Evolutionary conservation across 1,139 yeast species (phyloP).

Genomic region (Candida pseudoviswanathii): DNA sequence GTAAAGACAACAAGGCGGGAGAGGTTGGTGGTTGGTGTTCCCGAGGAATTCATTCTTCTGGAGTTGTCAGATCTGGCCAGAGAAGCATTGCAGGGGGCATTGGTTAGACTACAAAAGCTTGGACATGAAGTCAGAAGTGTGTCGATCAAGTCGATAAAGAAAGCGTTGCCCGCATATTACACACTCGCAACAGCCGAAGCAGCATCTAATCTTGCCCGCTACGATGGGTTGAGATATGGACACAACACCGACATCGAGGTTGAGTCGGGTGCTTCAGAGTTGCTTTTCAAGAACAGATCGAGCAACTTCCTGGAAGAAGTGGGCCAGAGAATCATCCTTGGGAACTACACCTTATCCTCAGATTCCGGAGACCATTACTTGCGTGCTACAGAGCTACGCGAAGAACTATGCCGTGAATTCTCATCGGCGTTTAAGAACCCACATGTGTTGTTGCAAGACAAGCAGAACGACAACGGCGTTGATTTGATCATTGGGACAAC

Average conservation of each 20-base stretch:
- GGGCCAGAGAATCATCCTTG: constrained; percentile 76
- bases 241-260: constrained; percentile 27
- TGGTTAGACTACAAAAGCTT: constrained; percentile 41
- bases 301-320: constrained; percentile 80
- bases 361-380: constrained; percentile 76
- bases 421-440: constrained; percentile 58
- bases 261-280: constrained; percentile 22
- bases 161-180: constrained; percentile 81
- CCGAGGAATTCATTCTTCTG: constrained; percentile 61
- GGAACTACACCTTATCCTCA: constrained; percentile 82
- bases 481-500: constrained; percentile 81
- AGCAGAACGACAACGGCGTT: constrained; percentile 33
- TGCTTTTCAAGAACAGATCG: constrained; percentile 62
- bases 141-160: constrained; percentile 67
- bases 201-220: constrained; percentile 85
- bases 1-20: constrained; percentile 11
- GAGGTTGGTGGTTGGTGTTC: constrained; percentile 63
- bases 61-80: constrained; percentile 55
- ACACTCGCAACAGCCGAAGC: constrained; percentile 93
- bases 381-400: constrained; percentile 72
- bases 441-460: constrained; percentile 40
- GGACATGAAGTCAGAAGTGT: constrained; percentile 65
- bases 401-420: constrained; percentile 62
- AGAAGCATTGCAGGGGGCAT: constrained; percentile 46
- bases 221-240: constrained; percentile 90